Evolutionary conservation across 148 eudicot genomes (phyloP), one percentile per base, ranked within the genome.

Genomic region (Diospyros lotus): DNA sequence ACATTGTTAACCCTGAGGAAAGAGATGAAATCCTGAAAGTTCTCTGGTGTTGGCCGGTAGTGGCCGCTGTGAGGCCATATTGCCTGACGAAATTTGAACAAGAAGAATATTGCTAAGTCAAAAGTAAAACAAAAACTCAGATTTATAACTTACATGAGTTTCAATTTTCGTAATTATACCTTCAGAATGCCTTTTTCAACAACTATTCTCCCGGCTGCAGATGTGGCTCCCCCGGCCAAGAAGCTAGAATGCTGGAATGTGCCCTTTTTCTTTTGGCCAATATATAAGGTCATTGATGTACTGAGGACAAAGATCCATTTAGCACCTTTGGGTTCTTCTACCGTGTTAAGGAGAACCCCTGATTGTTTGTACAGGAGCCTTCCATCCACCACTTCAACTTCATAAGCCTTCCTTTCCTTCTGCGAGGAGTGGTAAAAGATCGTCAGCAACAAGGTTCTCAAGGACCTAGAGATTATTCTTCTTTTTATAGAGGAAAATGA

Each of bases 61-160:
- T 96, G 99, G 15, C 99, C 99, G 77, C 99, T 96, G 88, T 96
- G 98, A 86, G 99, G 99, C 99, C 93, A 93, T 44, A 92, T 90
- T 48, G 89, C 91, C 93, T 88, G 89, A 80, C 70, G 1, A 78
- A 78, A 53, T 28, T 50, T 45, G 46, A 65, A 43, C 66, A 15
- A 43, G 58, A 58, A 28, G 15, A 69, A 43, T 3, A 66, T 10
- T 55, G 64, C 40, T 65, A 65, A 15, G 52, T 44, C 73, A 17
- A 68, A 52, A 38, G 28, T 28, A 28, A 28, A 28, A 28, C 28
- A 28, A 28, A 28, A 28, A 28, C 28, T 2, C n/a, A 13, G 17
- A 5, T 69, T n/a, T 9, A 48, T 4, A 59, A 66, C 42, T 15
- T 56, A 3, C 9, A 69, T 45, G 17, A 6, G 28, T 9, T 48